Percentiles rank a stretch among this genome's conserved stretches.
phyloP scores from a whole-genome alignment of 2,329 filamentous ascomycete genomes.

The Zasmidium cellare region DNA sequence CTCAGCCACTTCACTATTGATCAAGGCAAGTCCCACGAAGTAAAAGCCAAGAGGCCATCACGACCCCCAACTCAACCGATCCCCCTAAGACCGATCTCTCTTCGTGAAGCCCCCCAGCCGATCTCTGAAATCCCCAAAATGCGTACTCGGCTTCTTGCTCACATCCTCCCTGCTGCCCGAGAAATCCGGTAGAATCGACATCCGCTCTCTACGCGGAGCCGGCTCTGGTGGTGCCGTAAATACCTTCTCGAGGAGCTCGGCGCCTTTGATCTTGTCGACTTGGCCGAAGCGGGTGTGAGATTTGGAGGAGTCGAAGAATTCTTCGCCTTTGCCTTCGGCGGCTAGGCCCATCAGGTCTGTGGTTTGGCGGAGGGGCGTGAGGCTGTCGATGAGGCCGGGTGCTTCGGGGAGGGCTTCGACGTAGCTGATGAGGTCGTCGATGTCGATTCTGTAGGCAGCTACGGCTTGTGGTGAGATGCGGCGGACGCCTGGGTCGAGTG shows the following conservation, averaged over 20 bases:
- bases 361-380: constrained; percentile 93
- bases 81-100: constrained; percentile 21
- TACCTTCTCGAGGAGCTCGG: constrained; percentile 83
- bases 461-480: constrained; percentile 88
- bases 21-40: too few relatives aligned
- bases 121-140: constrained; percentile 25
- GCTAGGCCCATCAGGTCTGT: constrained; percentile 74
- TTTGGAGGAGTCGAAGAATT: constrained; percentile 90
- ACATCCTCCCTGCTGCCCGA: constrained; percentile 10
- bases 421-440: constrained; percentile 79
- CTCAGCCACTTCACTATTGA: too few relatives aligned
- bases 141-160: constrained; percentile 25
- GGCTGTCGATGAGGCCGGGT: constrained; percentile 80
- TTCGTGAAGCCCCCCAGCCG: constrained; percentile 25
- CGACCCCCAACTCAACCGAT: not conserved
- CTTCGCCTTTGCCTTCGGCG: constrained; percentile 75
- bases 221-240: constrained; percentile 11
- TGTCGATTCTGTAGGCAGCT: constrained; percentile 75
- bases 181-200: constrained; percentile 23
- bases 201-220: constrained; percentile 14
- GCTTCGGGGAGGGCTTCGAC: constrained; percentile 79
- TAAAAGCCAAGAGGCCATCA: not conserved
- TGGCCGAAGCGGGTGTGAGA: constrained; percentile 91
- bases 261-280: constrained; percentile 88
- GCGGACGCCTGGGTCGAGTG: constrained; percentile 75